Percentiles rank a stretch among this genome's conserved stretches.
Evolutionary conservation across 2,329 filamentous ascomycete genomes (phyloP).

Genomic region (Aspergillus nomiae): DNA sequence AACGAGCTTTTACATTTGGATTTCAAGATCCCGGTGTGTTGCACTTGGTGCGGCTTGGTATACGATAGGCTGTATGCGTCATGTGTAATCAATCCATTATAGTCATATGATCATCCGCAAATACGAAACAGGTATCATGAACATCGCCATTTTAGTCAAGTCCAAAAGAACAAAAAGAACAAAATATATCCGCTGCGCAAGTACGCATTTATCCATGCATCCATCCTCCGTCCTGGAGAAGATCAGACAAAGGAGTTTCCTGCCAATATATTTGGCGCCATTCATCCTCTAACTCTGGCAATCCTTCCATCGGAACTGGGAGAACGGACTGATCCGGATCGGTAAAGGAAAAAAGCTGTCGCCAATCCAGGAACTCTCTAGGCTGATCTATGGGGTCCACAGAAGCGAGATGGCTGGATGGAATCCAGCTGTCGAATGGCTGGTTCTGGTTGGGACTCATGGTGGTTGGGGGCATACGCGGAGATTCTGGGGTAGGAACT

Average conservation of each 20-base stretch:
- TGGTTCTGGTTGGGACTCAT: constrained; percentile 28
- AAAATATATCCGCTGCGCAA: not conserved
- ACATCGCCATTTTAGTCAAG: not conserved
- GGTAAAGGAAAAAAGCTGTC: constrained; percentile 44
- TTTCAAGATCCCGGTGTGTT: not conserved
- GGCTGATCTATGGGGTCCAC: constrained; percentile 36
- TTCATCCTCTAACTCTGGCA: constrained; percentile 46
- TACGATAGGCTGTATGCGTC: not conserved
- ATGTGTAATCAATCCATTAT: not conserved
- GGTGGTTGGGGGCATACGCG: constrained; percentile 24
- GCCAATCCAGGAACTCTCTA: constrained; percentile 43
- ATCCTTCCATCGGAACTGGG: constrained; percentile 40
- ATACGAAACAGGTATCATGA: not conserved
- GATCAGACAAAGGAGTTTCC: constrained; percentile 45
- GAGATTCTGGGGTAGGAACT: constrained; percentile 34
- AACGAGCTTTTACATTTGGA: not conserved
- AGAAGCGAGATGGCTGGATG: constrained; percentile 27
- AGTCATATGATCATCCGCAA: not conserved
- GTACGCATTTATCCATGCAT: constrained; percentile 27
- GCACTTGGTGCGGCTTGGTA: not conserved
- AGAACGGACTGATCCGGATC: constrained; percentile 40
- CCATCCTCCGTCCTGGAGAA: constrained; percentile 44
- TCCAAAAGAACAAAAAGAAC: not conserved
- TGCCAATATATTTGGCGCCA: constrained; percentile 50
- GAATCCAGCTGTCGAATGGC: constrained; percentile 37